Base-by-base conservation (phyloP, 495 filamentous ascomycete genomes). In the Neurospora sp. region DNA sequence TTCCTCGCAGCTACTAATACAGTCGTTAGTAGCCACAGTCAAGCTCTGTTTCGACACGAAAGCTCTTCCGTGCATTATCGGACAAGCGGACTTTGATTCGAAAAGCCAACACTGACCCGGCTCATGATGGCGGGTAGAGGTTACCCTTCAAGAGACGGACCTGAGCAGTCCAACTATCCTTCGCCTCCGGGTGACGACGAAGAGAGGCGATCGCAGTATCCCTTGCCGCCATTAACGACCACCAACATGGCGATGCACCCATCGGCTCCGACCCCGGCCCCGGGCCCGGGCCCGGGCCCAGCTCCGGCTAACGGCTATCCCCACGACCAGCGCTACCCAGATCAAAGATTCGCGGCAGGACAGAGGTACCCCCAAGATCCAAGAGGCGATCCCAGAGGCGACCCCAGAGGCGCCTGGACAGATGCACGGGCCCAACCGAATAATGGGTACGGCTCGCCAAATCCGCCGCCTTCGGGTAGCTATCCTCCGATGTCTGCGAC, bases 141-240 rank as follows among this genome's bases (percentile, higher is more conserved):
- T 76, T 79, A 82, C 70, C 78, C 77, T 17, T 75, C 79, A 71
- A 81, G 80, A 74, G 80, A 83, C 68, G 75, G 78, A 41, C 71
- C 72, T 71, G 78, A 82, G 48, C 82, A 83, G 35, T 81, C 83
- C 45, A 81, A 83, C 69, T 86, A 87, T 75, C 83, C 82, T n/a
- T 82, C 84, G 40, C 79, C 83, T 70, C 80, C 84, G 9, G 82
- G 79, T 20, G 85, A 86, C 69, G 82, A 84, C 71, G 82, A 84
- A 73, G 82, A 84, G 40, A 65, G 53, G 53, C 53, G 53, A 17
- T 65, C 53, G 27, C 53, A 65, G 53, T 65, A 65, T 35, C 53
- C 53, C 31, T 65, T 65, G 27, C 53, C 53, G 14, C 53, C 53
- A 16, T 7, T 61, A 8, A 37, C 59, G 44, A 59, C 73, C 70